phyloP scores from a whole-genome alignment of 495 filamentous ascomycete species.

The Daldinia childiae region DNA sequence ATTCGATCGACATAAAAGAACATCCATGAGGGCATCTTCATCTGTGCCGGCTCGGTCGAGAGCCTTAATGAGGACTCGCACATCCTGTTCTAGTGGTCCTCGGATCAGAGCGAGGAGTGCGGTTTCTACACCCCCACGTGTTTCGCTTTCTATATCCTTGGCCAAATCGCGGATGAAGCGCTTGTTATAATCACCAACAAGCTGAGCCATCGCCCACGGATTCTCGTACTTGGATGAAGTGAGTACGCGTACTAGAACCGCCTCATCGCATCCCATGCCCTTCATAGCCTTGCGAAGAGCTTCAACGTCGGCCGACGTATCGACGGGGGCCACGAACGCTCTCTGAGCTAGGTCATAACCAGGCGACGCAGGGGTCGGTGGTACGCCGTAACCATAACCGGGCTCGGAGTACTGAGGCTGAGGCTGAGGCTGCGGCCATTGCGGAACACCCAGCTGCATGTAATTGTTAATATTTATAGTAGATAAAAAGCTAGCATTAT shows the following conservation, averaged over 20 bases:
- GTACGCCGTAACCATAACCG: constrained; percentile 36
- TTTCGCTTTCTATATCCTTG: constrained; percentile 71
- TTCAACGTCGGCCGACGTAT: constrained; percentile 67
- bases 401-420: constrained; percentile 27
- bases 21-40: constrained; percentile 76
- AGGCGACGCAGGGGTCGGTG: constrained; percentile 57
- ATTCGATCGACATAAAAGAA: constrained; percentile 77
- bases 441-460: background rate
- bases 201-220: constrained; percentile 67
- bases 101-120: constrained; percentile 70
- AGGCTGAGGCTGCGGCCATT: constrained; percentile 19
- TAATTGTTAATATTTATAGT: background rate
- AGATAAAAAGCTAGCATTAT: background rate
- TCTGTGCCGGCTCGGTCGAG: constrained; percentile 76
- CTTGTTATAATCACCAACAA: constrained; percentile 66
- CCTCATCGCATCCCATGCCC: constrained; percentile 78
- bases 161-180: constrained; percentile 68
- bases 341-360: constrained; percentile 62
- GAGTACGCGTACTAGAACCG: constrained; percentile 66
- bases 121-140: constrained; percentile 68
- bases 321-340: constrained; percentile 53
- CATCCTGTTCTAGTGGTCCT: constrained; percentile 72
- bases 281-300: constrained; percentile 76
- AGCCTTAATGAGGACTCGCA: constrained; percentile 62
- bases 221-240: constrained; percentile 58